Percentiles rank a stretch among this genome's conserved stretches.
phyloP scores from a whole-genome alignment of 148 eudicot genomes.

The Rhododendron ovatum region DNA sequence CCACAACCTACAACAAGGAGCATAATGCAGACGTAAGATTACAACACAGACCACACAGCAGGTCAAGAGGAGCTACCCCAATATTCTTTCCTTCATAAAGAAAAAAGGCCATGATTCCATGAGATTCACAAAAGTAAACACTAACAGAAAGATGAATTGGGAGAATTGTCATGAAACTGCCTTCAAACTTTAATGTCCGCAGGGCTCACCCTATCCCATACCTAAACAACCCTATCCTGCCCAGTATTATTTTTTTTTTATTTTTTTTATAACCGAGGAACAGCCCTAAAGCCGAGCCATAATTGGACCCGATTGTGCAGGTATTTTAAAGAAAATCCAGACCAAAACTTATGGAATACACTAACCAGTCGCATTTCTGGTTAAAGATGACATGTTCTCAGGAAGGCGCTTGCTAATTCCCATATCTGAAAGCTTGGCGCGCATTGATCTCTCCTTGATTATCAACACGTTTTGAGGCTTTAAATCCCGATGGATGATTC shows the following conservation, averaged over 20 bases:
- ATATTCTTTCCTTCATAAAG: background rate
- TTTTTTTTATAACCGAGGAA: no score
- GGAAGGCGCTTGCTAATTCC: slow-evolving; percentile 88
- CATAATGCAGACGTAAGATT: background rate
- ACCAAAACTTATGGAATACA: slow-evolving; percentile 6
- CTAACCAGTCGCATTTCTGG: slow-evolving; percentile 84
- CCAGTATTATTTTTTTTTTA: background rate
- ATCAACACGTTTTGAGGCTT: slow-evolving; percentile 88
- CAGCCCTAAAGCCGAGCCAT: no score
- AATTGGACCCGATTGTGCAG: background rate
- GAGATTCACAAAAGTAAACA: background rate
- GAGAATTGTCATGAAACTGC: background rate
- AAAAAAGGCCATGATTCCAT: background rate
- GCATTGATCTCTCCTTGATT: slow-evolving; percentile 43
- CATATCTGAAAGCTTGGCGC: slow-evolving; percentile 95
- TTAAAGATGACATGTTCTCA: slow-evolving; percentile 75
- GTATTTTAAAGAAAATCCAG: background rate
- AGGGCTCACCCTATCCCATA: slow-evolving; percentile 4
- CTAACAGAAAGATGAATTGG: background rate
- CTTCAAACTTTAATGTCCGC: background rate
- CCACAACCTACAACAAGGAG: slow-evolving; percentile 56
- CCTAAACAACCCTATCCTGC: background rate
- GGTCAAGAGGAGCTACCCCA: background rate
- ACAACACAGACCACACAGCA: background rate
- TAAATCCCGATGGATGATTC: slow-evolving; percentile 84